Evolutionary conservation across 495 filamentous ascomycete species (phyloP).

Genomic region (Symbiotaphrina buchneri): DNA sequence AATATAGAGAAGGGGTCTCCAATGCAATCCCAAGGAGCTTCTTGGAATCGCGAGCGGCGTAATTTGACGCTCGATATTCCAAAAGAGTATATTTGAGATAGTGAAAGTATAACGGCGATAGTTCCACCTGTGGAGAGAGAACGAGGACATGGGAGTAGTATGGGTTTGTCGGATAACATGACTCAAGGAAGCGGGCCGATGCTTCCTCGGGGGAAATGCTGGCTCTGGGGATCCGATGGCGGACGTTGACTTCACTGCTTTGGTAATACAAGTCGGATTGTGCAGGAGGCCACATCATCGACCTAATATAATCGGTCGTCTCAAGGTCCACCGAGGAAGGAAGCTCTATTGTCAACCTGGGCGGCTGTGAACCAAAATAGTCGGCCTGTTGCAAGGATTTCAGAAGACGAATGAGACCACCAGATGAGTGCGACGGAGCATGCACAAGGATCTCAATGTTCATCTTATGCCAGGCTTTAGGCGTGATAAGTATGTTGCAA

Average conservation of each 20-base stretch:
- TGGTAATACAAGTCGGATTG: constrained; percentile 3
- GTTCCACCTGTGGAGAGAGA: constrained; percentile 50
- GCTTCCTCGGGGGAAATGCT: constrained; percentile 31
- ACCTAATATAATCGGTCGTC: constrained; percentile 33
- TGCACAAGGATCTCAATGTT: constrained; percentile 59
- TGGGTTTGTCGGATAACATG: constrained; percentile 50
- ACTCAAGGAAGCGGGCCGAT: constrained; percentile 50
- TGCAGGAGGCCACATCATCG: constrained; percentile 38
- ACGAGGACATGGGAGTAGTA: constrained; percentile 46
- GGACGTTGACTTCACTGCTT: constrained; percentile 31
- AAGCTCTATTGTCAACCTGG: constrained; percentile 62
- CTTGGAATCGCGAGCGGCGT: constrained; percentile 13
- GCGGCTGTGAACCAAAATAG: constrained; percentile 36
- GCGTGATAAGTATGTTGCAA: constrained; percentile 2
- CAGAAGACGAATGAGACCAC: constrained; percentile 49
- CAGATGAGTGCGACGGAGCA: constrained; percentile 39
- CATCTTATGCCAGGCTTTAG: constrained; percentile 47
- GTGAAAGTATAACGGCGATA: constrained; percentile 56
- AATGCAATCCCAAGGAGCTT: constrained; percentile 52
- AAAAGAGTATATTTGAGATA: constrained; percentile 57
- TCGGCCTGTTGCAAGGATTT: constrained; percentile 51
- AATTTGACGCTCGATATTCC: constrained; percentile 46
- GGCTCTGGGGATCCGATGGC: constrained; percentile 36
- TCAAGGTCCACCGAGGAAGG: constrained; percentile 38
- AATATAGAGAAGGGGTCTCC: constrained; percentile 38